Conservation (phyloP, 2,329 filamentous ascomycete genomes). For the Madurella mycetomatis region DNA sequence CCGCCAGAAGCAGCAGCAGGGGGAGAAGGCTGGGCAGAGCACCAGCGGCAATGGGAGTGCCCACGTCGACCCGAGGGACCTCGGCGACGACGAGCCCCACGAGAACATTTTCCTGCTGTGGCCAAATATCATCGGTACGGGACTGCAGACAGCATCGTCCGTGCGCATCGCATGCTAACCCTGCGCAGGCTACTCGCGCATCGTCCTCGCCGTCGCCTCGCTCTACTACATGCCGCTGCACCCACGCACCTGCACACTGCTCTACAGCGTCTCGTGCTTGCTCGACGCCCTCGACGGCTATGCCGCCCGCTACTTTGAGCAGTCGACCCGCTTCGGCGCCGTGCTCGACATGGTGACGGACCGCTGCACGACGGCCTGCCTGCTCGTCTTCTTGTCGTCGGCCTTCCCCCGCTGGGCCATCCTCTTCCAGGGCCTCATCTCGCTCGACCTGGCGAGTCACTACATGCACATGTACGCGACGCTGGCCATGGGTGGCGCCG, state of each 20-base stretch:
- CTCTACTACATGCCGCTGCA: constrained; percentile 99
- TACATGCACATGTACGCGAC: constrained; percentile 99
- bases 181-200: constrained; percentile 64
- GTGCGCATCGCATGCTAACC: background rate
- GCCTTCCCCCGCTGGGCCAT: constrained; percentile 94
- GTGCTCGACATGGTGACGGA: constrained; percentile 99
- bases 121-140: constrained; percentile 76
- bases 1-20: constrained; percentile 16
- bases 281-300: constrained; percentile 93
- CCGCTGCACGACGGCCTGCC: constrained; percentile 90
- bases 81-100: constrained; percentile 35
- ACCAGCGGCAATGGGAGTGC: constrained; percentile 37
- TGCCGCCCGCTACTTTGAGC: constrained; percentile 82
- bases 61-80: constrained; percentile 30
- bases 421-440: constrained; percentile 89
- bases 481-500: constrained; percentile 75
- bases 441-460: constrained; percentile 88
- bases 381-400: constrained; percentile 90
- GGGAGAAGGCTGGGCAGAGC: background rate
- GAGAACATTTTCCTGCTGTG: constrained; percentile 82
- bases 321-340: constrained; percentile 92
- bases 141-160: background rate
- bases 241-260: constrained; percentile 85
- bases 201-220: constrained; percentile 79
- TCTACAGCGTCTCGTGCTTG: constrained; percentile 91